Evolutionary conservation across 306 rosid genomes (phyloP), one percentile per base, ranked within the genome.

Genomic region (Cicer pinnatifidum): DNA sequence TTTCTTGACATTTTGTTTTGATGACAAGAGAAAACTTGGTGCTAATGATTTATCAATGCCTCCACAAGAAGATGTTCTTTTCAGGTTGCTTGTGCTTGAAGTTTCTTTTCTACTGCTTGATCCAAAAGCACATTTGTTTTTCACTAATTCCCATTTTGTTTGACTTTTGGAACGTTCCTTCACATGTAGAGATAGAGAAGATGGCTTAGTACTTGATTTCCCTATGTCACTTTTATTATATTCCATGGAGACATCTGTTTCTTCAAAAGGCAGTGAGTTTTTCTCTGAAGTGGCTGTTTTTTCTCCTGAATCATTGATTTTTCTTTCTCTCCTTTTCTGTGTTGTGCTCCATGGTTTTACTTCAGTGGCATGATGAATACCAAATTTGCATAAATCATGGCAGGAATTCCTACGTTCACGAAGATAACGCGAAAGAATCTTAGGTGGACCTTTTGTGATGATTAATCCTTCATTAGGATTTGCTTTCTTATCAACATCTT

Each of bases 311-410:
- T 17, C 74, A 53, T 73, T 62, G 40, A 17, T 51, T 53, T 78
- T 69, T 13, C 79, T 67, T 53, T 60, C 80, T 75, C 4, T 62
- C 65, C 17, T 76, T 82, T 69, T 85, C 40, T 33, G 75, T 63
- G 78, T 8, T 50, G 52, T 40, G 39, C 10, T 73, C 84, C 90
- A 77, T 75, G 82, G 81, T 61, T 85, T 86, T 20, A 66, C 81
- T 81, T 85, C 88, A 20, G 28, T 20, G 12, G 35, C 76, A 67
- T 85, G 82, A 33, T 58, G 79, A n/a, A 51, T 10, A 80, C 98
- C 98, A 77, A 81, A 89, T 75, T 91, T 93, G 86, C 98, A 93
- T 12, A 56, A 2, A 63, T 91, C 97, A 80, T 93, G 98, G 71
- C 97, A 89, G 59, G 98, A 93, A 69, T 89, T 69, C 7, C 33